Evolutionary conservation across 257 asterid genomes (phyloP).

Genomic region (Schizonepeta tenuifolia): DNA sequence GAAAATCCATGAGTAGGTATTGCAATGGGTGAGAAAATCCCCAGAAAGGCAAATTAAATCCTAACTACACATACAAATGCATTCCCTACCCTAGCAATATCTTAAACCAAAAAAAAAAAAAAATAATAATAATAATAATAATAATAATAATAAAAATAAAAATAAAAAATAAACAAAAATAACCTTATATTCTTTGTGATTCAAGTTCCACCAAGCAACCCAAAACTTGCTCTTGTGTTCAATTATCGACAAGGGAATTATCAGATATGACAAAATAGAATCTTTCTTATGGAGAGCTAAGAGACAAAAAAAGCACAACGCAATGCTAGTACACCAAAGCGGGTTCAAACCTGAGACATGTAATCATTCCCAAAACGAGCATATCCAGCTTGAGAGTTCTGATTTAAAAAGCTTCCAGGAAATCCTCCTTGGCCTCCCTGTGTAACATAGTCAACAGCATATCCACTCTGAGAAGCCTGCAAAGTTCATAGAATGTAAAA

Average conservation of each 20-base stretch:
- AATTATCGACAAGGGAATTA: too few species aligned
- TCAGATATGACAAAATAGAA: not conserved
- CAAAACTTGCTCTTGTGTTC: not conserved
- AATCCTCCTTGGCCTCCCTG: constrained; percentile 94
- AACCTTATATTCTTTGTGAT: not conserved
- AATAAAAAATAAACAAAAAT: too few species aligned
- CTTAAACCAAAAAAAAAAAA: not conserved
- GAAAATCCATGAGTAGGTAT: not conserved
- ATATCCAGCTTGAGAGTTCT: constrained; percentile 89
- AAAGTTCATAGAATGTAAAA: constrained; percentile 28
- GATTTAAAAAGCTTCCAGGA: constrained; percentile 85
- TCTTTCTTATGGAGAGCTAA: not conserved
- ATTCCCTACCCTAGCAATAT: not conserved
- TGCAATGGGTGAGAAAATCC: not conserved
- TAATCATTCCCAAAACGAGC: constrained; percentile 93
- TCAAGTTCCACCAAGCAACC: not conserved
- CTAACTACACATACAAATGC: not conserved
- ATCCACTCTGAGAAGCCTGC: constrained; percentile 94
- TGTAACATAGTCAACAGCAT: constrained; percentile 73
- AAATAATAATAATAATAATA: too few species aligned
- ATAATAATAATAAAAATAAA: too few species aligned
- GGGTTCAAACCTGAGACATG: constrained; percentile 88
- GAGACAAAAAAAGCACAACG: not conserved
- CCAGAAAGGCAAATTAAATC: not conserved
- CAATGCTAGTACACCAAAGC: constrained; percentile 14